Conservation (phyloP, 768 basidiomycete species). For the Hericium erinaceus region DNA sequence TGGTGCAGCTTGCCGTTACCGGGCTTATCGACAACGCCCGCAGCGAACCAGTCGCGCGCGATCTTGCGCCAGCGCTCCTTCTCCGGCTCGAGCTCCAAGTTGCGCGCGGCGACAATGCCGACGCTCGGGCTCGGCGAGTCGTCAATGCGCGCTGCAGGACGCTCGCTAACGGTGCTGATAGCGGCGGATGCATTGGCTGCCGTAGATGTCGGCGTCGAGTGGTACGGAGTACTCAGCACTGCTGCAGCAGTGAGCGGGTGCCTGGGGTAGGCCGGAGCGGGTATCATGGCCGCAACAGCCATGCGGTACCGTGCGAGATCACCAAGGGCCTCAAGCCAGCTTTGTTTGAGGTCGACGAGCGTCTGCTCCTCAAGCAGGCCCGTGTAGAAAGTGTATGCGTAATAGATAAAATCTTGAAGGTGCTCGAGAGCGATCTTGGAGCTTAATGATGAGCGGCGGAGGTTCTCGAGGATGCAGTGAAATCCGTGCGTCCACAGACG, state of each 20-base stretch:
- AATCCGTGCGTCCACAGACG: conserved; percentile 91
- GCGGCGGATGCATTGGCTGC: conserved; percentile 6
- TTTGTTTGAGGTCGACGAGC: conserved; percentile 58
- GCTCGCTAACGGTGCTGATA: conserved; percentile 10
- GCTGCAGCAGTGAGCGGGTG: conserved; percentile 49
- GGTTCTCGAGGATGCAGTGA: conserved; percentile 81
- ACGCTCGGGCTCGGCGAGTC: conserved; percentile 53
- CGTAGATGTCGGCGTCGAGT: conserved; percentile 11
- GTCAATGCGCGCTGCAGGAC: conserved; percentile 18
- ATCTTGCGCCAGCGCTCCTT: conserved; percentile 87
- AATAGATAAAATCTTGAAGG: conserved; percentile 90
- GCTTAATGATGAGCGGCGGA: conserved; percentile 75
- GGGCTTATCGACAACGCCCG: conserved; percentile 80
- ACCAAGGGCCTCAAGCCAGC: conserved; percentile 95
- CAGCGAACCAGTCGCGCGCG: conserved; percentile 88
- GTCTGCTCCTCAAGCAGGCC: conserved; percentile 76
- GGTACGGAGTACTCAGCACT: conserved; percentile 30
- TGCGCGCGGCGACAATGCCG: conserved; percentile 71
- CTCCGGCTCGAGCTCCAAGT: conserved; percentile 83
- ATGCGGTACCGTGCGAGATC: conserved; percentile 93
- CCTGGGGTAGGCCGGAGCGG: conserved; percentile 28
- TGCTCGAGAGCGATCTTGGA: conserved; percentile 75
- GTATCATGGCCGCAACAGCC: conserved; percentile 85
- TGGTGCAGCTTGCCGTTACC: conserved; percentile 95
- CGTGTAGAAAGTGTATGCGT: conserved; percentile 91